phyloP scores from a whole-genome alignment of 2,329 filamentous ascomycete species.

The Fusarium liriodendri region DNA sequence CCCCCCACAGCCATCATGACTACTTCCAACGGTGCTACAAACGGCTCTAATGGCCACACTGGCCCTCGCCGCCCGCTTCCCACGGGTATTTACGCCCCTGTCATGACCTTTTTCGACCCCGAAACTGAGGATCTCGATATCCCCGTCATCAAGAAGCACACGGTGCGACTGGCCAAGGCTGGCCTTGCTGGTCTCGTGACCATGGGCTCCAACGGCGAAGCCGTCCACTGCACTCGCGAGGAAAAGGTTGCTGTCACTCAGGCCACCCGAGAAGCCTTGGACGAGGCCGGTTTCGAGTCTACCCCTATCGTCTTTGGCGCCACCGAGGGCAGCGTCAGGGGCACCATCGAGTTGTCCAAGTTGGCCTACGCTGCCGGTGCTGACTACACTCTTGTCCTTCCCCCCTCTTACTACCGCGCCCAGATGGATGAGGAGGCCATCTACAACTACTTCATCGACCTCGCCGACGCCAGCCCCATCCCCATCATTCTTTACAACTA shows the following conservation, averaged over 20 bases:
- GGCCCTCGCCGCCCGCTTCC: conserved; percentile 69
- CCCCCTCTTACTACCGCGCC: conserved; percentile 84
- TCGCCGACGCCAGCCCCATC: conserved; percentile 80
- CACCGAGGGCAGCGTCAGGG: conserved; percentile 83
- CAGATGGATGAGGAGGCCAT: conserved; percentile 81
- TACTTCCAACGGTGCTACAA: conserved; percentile 39
- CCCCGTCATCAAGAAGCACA: conserved; percentile 81
- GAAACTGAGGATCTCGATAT: conserved; percentile 88
- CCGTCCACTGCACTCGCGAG: conserved; percentile 82
- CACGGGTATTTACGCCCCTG: conserved; percentile 87
- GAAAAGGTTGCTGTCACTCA: conserved; percentile 81
- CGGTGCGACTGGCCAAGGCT: conserved; percentile 79
- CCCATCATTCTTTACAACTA: conserved; percentile 93
- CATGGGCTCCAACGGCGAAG: conserved; percentile 93
- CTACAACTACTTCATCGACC: conserved; percentile 77
- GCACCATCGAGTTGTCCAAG: conserved; percentile 80
- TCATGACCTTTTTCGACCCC: conserved; percentile 90
- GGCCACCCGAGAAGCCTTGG: conserved; percentile 83
- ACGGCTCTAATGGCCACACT: conserved; percentile 34
- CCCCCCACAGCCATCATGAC: conserved; percentile 38
- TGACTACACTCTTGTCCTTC: conserved; percentile 83
- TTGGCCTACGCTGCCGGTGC: conserved; percentile 76
- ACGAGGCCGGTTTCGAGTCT: conserved; percentile 79
- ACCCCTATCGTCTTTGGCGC: conserved; percentile 87
- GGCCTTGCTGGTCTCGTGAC: conserved; percentile 86